These are phyloP conservation scores for Penicillium alfredii DNA, from an alignment of 495 filamentous ascomycete genomes.

Conservation along the genomic window DNA sequence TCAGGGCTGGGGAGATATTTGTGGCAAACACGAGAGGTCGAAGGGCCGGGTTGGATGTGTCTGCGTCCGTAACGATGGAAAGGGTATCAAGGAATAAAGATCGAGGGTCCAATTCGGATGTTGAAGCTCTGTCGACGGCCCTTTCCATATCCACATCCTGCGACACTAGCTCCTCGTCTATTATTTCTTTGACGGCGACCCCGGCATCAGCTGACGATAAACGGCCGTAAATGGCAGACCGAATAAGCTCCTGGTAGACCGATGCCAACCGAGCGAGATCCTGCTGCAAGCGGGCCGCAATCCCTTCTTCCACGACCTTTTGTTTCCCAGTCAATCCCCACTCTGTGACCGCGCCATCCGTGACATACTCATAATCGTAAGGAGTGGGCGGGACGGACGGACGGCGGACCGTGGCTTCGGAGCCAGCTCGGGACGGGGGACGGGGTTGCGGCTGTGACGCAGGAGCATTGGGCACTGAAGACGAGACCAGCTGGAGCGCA, in stretches of 20 bases:
- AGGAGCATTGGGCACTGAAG: conserved; percentile 24
- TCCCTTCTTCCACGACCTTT: conserved; percentile 40
- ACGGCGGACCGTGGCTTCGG: conserved; percentile 13
- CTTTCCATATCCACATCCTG: conserved; percentile 35
- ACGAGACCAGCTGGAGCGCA: conserved; percentile 16
- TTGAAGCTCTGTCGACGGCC: conserved; percentile 19
- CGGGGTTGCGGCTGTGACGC: conserved; percentile 21
- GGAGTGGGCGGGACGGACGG: conserved; percentile 22
- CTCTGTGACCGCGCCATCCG: conserved; percentile 37
- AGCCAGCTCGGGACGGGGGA: conserved; percentile 13
- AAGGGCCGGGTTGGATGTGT: conserved; percentile 44
- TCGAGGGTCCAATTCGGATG: conserved; percentile 49
- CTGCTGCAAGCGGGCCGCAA: conserved; percentile 52
- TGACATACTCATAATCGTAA: conserved; percentile 55
- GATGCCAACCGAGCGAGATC: conserved; percentile 60
- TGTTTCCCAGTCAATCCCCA: conserved; percentile 48
- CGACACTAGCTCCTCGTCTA: conserved; percentile 49
- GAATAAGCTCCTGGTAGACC: conserved; percentile 80
- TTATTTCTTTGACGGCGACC: conserved; percentile 64
- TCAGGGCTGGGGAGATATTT: conserved; percentile 60
- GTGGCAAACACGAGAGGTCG: conserved; percentile 59
- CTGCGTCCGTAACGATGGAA: conserved; percentile 64
- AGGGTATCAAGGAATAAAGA: conserved; percentile 77
- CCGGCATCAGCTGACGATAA: conserved; percentile 64
- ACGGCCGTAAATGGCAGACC: conserved; percentile 61